Base-by-base conservation (phyloP, 805 yeast genomes). In the Lachancea sp. region DNA sequence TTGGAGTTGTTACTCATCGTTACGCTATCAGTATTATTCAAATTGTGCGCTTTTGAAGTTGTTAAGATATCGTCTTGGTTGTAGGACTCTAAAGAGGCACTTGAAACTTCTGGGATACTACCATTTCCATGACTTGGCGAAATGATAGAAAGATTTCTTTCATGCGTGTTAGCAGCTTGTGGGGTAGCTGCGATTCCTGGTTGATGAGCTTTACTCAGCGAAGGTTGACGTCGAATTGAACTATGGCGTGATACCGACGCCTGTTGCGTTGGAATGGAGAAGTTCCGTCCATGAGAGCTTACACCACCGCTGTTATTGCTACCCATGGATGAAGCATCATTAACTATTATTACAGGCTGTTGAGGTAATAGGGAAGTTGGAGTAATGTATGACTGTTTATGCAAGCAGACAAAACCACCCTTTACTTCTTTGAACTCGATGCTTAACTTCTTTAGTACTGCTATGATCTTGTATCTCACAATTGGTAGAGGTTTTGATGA, bases 361-460 rank as follows among this genome's bases (percentile, higher is more conserved):
- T 40, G 43, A n/a, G 29, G 38, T n/a, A 26, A 34, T 11, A 26
- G 34, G 12, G 29, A 13, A 4, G 35, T 28, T 18, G 37, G 34
- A 5, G 39, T 8, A 11, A 44, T 35, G 25, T 44, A 44, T 3
- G 44, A 44, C 35, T 25, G 74, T 40, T 51, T 67, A 54, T 83
- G 88, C 8, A 78, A 72, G 67, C 97, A 89, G 18, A 86, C 74
- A 60, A 90, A 89, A 0, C 97, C 97, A 43, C 97, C 97, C 55
- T 83, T 83, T 17, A 89, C 95, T 63, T 89, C 97, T 46, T 80
- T 83, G 60, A 74, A 89, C 44, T 78, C 77, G 36, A 90, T 92
- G 20, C 86, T 87, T 56, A 86, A 69, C 47, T 77, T 77, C 15
- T 78, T 78, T 57, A 89, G 71, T 1, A 83, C 90, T 16, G 78